phyloP scores from a whole-genome alignment of 306 rosid species.

The Prunus fruticosa region DNA sequence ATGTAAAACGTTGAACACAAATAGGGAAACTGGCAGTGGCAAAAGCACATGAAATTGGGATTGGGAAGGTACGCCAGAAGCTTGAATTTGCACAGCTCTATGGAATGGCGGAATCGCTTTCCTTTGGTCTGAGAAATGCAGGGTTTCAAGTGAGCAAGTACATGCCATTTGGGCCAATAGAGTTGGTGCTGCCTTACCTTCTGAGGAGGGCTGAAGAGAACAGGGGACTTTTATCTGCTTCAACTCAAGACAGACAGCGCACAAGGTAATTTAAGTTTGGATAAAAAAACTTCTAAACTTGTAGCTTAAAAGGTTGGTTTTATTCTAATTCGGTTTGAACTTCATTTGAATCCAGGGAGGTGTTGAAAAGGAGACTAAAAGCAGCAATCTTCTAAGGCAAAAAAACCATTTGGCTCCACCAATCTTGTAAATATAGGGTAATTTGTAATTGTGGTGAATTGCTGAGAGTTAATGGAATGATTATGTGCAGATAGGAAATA shows the following conservation, averaged over 20 bases:
- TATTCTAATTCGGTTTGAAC: background rate
- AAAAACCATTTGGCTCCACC: background rate
- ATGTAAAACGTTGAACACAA: background rate
- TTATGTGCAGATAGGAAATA: background rate
- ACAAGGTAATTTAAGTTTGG: conserved; percentile 43
- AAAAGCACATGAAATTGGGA: conserved; percentile 73
- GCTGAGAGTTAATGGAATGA: background rate
- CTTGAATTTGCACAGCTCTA: conserved; percentile 84
- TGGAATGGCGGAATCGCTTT: conserved; percentile 91
- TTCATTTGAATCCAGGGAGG: conserved; percentile 40
- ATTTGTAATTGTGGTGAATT: conserved; percentile 10
- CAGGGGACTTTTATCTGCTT: conserved; percentile 72
- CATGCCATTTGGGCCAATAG: conserved; percentile 88
- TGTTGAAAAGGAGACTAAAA: conserved; percentile 57
- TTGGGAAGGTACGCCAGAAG: conserved; percentile 64
- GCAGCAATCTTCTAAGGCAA: conserved; percentile 28
- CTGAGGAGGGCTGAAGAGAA: conserved; percentile 92
- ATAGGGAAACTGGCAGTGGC: conserved; percentile 73
- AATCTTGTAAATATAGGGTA: background rate
- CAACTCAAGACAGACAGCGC: conserved; percentile 61
- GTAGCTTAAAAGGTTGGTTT: background rate
- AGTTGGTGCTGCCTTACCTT: conserved; percentile 79
- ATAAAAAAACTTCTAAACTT: background rate
- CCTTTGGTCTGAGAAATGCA: conserved; percentile 75
- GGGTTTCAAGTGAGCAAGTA: conserved; percentile 97